Conservation (phyloP, 768 basidiomycete species). For the Suillus cothurnatus region DNA sequence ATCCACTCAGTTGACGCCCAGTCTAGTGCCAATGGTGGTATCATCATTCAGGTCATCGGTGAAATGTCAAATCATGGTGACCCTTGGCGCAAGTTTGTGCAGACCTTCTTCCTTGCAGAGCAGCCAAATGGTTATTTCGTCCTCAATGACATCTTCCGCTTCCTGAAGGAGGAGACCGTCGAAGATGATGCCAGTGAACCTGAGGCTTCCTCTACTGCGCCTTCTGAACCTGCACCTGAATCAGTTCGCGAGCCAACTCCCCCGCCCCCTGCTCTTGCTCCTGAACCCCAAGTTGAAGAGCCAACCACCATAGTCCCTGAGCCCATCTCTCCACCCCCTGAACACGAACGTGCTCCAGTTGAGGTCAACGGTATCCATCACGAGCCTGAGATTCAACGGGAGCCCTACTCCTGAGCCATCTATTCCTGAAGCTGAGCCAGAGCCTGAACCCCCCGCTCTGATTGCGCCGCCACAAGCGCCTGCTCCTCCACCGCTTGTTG, state of each 20-base stretch:
- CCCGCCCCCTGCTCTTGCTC: conserved; percentile 37
- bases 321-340: conserved; percentile 40
- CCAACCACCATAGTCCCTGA: conserved; percentile 30
- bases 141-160: conserved; percentile 99
- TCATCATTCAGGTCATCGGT: conserved; percentile 99
- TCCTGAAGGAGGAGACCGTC: conserved; percentile 93
- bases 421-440: conserved; percentile 22
- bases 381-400: conserved; percentile 35
- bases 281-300: conserved; percentile 24
- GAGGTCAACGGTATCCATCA: conserved; percentile 45
- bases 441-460: conserved; percentile 30
- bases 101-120: conserved; percentile 99
- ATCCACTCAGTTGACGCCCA: conserved; percentile 99
- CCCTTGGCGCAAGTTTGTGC: conserved; percentile 97
- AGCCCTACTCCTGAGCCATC: conserved; percentile 30
- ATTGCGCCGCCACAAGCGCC: conserved; percentile 23
- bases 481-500: conserved; percentile 27
- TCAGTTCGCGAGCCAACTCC: conserved; percentile 34
- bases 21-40: conserved; percentile 91
- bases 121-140: conserved; percentile 99
- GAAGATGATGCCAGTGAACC: conserved; percentile 71
- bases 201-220: conserved; percentile 37
- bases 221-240: conserved; percentile 36
- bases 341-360: conserved; percentile 40
- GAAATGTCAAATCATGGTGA: conserved; percentile 95